These are phyloP conservation scores for Cladophialophora carrionii DNA, from an alignment of 2,329 filamentous ascomycete genomes.

Conservation along the genomic window DNA sequence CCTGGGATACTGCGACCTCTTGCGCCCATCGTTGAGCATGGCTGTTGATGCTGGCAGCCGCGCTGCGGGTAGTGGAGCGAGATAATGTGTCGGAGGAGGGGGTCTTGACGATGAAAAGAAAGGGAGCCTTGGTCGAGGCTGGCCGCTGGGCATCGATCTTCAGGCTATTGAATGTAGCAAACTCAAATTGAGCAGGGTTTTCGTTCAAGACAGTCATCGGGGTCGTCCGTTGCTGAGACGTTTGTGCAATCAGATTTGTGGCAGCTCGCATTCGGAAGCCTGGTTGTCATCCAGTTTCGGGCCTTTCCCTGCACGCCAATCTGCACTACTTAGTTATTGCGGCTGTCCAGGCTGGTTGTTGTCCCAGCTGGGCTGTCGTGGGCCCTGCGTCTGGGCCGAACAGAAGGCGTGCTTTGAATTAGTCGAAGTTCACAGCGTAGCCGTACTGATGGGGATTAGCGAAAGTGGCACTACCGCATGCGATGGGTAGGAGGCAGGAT, in stretches of 20 bases:
- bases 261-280: background rate
- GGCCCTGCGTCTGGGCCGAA: background rate
- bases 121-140: conserved; percentile 10
- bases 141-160: conserved; percentile 8
- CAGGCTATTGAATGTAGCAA: conserved; percentile 17
- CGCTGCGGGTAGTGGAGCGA: conserved; percentile 23
- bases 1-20: conserved; percentile 14
- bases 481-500: background rate
- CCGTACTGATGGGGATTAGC: background rate
- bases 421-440: background rate
- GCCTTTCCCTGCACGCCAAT: background rate
- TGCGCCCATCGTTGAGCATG: conserved; percentile 29
- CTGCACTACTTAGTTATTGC: background rate
- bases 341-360: background rate
- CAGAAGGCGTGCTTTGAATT: background rate
- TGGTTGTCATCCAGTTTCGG: background rate
- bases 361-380: background rate
- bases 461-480: background rate
- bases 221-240: background rate
- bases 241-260: background rate
- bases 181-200: conserved; percentile 18
- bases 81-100: conserved; percentile 16
- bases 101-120: conserved; percentile 20
- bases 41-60: conserved; percentile 29
- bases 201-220: conserved; percentile 10